Evolutionary conservation across 768 basidiomycete genomes (phyloP).

Genomic region (Phylloporus sp.): DNA sequence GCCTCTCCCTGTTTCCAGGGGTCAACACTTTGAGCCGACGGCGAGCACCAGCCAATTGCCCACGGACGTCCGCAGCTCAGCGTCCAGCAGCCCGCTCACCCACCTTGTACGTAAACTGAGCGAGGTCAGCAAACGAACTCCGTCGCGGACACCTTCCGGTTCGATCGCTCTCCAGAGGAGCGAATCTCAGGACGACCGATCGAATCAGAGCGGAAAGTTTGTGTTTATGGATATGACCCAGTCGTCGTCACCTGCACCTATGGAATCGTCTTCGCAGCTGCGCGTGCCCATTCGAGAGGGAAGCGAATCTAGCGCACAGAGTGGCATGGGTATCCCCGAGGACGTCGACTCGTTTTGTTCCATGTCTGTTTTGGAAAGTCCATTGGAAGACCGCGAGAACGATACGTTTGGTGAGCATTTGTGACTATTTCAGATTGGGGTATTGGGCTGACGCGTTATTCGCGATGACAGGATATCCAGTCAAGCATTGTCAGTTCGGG

Average conservation of each 20-base stretch:
- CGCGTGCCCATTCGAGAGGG: conserved; percentile 9
- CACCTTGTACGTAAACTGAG: conserved; percentile 38
- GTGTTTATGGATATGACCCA: conserved; percentile 16
- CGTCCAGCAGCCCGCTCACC: conserved; percentile 34
- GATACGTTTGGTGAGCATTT: conserved; percentile 28
- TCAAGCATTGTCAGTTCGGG: conserved; percentile 20
- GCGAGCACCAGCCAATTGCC: conserved; percentile 21
- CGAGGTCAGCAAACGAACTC: conserved; percentile 28
- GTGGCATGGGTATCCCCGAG: conserved; percentile 16
- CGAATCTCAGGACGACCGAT: conserved; percentile 7
- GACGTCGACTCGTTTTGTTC: conserved; percentile 24
- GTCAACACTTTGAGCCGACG: conserved; percentile 1
- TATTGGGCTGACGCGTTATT: background rate
- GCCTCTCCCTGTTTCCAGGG: conserved; percentile 26
- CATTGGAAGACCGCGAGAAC: conserved; percentile 17
- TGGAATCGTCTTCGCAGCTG: conserved; percentile 5
- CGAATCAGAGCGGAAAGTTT: conserved; percentile 11
- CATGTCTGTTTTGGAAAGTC: conserved; percentile 16
- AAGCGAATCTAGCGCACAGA: background rate
- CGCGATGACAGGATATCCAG: conserved; percentile 17
- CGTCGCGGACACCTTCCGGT: conserved; percentile 11
- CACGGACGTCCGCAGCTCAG: conserved; percentile 28
- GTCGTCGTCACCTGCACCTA: conserved; percentile 12
- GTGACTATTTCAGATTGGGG: background rate
- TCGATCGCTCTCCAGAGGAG: conserved; percentile 5